Evolutionary conservation across 139 green algal genomes (phyloP).

Genomic region (Chlamydomonas sphaeroides): DNA sequence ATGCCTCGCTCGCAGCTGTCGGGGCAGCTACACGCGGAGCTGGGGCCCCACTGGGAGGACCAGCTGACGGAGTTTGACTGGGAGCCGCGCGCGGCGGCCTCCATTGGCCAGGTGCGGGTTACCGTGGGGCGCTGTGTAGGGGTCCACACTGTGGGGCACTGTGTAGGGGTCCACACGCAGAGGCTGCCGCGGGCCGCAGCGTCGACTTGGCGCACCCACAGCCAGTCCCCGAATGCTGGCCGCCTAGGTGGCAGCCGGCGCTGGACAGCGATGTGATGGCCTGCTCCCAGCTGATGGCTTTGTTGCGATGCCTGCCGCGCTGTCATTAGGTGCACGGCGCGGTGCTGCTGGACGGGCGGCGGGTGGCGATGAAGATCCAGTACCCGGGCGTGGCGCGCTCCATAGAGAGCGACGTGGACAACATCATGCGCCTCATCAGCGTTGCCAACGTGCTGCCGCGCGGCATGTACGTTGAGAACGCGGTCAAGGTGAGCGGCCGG

Average conservation of each 20-base stretch:
- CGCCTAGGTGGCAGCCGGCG: no score
- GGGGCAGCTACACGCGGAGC: slow-evolving; percentile 72
- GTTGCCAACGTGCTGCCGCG: slow-evolving; percentile 88
- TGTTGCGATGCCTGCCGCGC: no score
- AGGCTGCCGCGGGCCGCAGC: no score
- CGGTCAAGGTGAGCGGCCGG: slow-evolving; percentile 63
- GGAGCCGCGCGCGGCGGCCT: slow-evolving; percentile 87
- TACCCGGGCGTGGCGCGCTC: slow-evolving; percentile 79
- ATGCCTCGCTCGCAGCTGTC: slow-evolving; percentile 94
- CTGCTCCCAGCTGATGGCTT: no score
- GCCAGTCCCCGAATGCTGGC: no score
- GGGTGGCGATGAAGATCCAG: slow-evolving; percentile 83
- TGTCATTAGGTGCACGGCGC: slow-evolving; percentile 82
- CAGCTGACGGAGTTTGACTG: slow-evolving; percentile 80
- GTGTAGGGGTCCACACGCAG: no score
- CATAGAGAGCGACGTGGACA: slow-evolving; percentile 95
- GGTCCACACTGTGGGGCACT: no score
- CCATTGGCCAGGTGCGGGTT: slow-evolving; percentile 93
- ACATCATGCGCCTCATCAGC: slow-evolving; percentile 90
- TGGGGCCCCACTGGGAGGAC: slow-evolving; percentile 76
- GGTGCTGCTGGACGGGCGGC: slow-evolving; percentile 74
- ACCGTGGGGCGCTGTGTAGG: no score
- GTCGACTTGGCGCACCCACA: no score
- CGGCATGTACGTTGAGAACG: slow-evolving; percentile 89
- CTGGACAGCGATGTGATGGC: no score